A percentile compares a stretch with the other conserved stretches of the same genome.
These are phyloP conservation scores for Mycena olivaceomarginata DNA, from an alignment of 768 basidiomycete species.

Conservation along the genomic window DNA sequence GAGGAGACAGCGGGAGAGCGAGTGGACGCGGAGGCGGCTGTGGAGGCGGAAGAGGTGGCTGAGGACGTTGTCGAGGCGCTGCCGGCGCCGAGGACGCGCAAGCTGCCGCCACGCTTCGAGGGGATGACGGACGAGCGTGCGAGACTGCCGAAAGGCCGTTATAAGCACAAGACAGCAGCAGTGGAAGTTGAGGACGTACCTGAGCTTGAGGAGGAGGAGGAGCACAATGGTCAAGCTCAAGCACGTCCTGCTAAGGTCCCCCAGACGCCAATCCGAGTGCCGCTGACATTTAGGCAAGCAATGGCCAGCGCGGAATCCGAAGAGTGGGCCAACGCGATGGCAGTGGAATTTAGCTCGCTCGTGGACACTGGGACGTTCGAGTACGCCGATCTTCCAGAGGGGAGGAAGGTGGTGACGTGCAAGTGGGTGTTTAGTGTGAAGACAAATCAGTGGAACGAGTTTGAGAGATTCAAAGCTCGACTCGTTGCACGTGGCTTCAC, in stretches of 20 bases:
- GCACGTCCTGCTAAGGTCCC: background rate
- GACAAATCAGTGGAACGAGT: background rate
- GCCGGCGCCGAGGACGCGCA: background rate
- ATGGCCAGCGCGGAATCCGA: slow-evolving; percentile 18
- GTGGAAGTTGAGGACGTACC: background rate
- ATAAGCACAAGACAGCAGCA: background rate
- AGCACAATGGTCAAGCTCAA: slow-evolving; percentile 13
- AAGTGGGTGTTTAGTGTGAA: slow-evolving; percentile 24
- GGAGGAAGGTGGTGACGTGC: slow-evolving; percentile 12
- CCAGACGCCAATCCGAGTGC: slow-evolving; percentile 6
- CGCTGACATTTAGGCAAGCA: slow-evolving; percentile 7
- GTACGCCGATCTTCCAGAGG: slow-evolving; percentile 9
- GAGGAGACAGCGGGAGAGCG: background rate
- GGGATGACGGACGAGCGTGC: slow-evolving; percentile 13
- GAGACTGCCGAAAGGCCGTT: slow-evolving; percentile 14
- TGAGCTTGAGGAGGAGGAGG: slow-evolving; percentile 28
- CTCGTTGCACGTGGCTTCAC: slow-evolving; percentile 13
- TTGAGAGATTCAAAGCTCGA: slow-evolving; percentile 7
- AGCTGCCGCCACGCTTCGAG: background rate
- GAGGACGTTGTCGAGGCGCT: background rate
- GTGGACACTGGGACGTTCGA: slow-evolving; percentile 9
- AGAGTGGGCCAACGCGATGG: slow-evolving; percentile 15
- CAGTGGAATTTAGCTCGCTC: slow-evolving; percentile 8
- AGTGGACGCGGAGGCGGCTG: background rate
- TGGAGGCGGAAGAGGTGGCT: background rate